Percentiles rank a stretch among this genome's conserved stretches.
Conservation (phyloP, 2,329 filamentous ascomycete species). For the Emmonsiellopsis sp. region DNA sequence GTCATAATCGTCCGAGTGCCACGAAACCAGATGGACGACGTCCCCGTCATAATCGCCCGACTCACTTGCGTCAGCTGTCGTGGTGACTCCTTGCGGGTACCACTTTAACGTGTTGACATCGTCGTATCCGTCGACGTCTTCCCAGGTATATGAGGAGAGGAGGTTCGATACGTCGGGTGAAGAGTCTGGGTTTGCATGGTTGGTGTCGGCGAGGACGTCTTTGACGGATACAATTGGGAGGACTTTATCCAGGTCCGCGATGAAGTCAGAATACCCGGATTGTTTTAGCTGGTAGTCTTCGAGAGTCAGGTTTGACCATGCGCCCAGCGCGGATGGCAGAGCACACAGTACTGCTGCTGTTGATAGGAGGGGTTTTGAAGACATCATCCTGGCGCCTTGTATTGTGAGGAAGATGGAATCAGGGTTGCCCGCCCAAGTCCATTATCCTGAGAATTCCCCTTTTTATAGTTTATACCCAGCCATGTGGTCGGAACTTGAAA, state of each 20-base stretch:
- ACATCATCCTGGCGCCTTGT: background rate
- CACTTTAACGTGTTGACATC: conserved; percentile 26
- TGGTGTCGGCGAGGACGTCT: background rate
- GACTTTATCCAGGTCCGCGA: conserved; percentile 1
- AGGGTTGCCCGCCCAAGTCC: too few relatives aligned
- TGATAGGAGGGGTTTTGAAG: background rate
- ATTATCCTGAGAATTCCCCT: too few relatives aligned
- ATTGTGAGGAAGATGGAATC: background rate
- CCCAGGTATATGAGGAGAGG: conserved; percentile 1
- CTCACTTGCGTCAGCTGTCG: conserved; percentile 24
- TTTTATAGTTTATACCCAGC: background rate
- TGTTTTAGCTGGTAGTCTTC: background rate
- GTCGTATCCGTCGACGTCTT: conserved; percentile 15
- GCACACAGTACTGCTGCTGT: background rate
- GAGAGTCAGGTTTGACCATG: background rate
- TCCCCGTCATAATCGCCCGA: conserved; percentile 25
- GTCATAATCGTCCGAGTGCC: conserved; percentile 12
- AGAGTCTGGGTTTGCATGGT: conserved; percentile 2
- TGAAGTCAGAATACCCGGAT: background rate
- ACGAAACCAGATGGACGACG: conserved; percentile 26
- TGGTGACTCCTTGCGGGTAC: conserved; percentile 28
- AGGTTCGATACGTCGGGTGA: background rate
- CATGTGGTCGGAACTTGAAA: background rate
- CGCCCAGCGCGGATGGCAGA: background rate
- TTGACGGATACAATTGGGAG: conserved; percentile 1